These are phyloP conservation scores for Ogataea nitratoaversa DNA, from an alignment of 805 yeast genomes.

Conservation along the genomic window DNA sequence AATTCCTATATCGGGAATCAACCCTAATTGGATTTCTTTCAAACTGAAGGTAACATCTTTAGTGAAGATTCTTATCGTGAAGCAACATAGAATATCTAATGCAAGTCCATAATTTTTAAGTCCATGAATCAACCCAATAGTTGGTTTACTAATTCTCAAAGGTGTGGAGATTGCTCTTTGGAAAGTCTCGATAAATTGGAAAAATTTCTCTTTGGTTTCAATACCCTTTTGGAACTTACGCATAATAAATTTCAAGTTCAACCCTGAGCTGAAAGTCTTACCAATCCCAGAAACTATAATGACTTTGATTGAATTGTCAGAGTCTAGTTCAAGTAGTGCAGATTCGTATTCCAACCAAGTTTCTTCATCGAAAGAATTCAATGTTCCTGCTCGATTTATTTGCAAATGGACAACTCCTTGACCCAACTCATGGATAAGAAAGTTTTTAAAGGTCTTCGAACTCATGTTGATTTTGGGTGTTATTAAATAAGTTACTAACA, in stretches of 20 bases:
- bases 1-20: constrained; percentile 77
- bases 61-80: constrained; percentile 53
- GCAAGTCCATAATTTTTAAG: constrained; percentile 57
- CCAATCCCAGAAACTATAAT: constrained; percentile 57
- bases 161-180: constrained; percentile 54
- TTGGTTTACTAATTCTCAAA: constrained; percentile 49
- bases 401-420: constrained; percentile 45
- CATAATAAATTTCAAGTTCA: constrained; percentile 43
- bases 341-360: constrained; percentile 56
- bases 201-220: constrained; percentile 12
- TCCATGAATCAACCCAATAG: constrained; percentile 66
- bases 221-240: constrained; percentile 14
- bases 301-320: constrained; percentile 42
- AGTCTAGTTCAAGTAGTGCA: constrained; percentile 43
- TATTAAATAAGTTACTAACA: too few relatives aligned
- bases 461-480: background rate
- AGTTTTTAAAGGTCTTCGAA: background rate
- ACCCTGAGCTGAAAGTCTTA: constrained; percentile 58
- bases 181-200: constrained; percentile 46
- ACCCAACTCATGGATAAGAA: constrained; percentile 1
- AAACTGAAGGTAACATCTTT: constrained; percentile 51
- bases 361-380: constrained; percentile 53
- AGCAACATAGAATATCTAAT: constrained; percentile 52
- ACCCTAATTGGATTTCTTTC: constrained; percentile 68
- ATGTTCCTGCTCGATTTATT: constrained; percentile 54